A percentile compares a stretch with the other conserved stretches of the same genome.
Evolutionary conservation across 805 yeast species (phyloP).

Genomic region (Candida yuanshanica): DNA sequence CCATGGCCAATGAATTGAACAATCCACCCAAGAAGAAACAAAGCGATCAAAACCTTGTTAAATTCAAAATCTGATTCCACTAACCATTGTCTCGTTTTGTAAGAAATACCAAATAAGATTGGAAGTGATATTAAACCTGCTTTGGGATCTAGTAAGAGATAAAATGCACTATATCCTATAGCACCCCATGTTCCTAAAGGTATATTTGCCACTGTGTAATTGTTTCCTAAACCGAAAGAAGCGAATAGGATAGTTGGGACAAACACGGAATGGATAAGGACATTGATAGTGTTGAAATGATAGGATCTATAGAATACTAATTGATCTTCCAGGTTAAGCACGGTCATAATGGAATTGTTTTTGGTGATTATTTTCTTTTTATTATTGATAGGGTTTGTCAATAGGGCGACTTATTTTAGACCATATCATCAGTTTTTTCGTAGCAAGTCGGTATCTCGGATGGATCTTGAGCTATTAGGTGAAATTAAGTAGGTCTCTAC

Average conservation of each 20-base stretch:
- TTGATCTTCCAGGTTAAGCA: slow-evolving; percentile 28
- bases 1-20: slow-evolving; percentile 89
- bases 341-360: slow-evolving; percentile 7
- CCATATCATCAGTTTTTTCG: no score
- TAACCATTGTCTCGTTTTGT: slow-evolving; percentile 21
- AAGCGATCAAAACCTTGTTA: slow-evolving; percentile 11
- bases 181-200: slow-evolving; percentile 46
- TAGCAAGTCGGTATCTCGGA: no score
- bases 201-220: slow-evolving; percentile 22
- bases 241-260: slow-evolving; percentile 73
- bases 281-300: slow-evolving; percentile 53
- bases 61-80: slow-evolving; percentile 15
- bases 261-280: slow-evolving; percentile 67
- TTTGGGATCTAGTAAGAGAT: slow-evolving; percentile 47
- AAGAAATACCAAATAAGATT: slow-evolving; percentile 27
- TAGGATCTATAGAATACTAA: slow-evolving; percentile 56
- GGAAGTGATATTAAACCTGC: slow-evolving; percentile 43
- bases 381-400: no score
- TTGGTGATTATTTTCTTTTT: no score
- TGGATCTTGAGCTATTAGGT: no score
- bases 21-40: slow-evolving; percentile 63
- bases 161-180: slow-evolving; percentile 49
- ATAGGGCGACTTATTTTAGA: no score
- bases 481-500: no score
- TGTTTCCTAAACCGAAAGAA: slow-evolving; percentile 36